These are phyloP conservation scores for Yarrowia sp. DNA, from an alignment of 805 yeast genomes.

Conservation along the genomic window DNA sequence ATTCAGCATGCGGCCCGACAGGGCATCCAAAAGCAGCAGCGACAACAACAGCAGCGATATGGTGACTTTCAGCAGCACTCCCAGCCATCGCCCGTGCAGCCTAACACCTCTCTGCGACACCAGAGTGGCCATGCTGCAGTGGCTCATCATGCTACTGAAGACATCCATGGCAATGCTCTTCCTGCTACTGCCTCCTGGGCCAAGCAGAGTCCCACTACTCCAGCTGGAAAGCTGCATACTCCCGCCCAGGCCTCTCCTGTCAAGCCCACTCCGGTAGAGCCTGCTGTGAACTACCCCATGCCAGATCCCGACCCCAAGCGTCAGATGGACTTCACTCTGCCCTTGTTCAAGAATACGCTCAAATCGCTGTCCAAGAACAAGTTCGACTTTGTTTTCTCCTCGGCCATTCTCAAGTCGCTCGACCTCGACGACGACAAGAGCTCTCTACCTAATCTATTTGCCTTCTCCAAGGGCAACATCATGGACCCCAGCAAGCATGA, in stretches of 20 bases:
- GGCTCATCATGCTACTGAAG: slow-evolving; percentile 26
- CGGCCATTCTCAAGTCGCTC: slow-evolving; percentile 8
- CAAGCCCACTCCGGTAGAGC: slow-evolving; percentile 17
- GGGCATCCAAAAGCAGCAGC: slow-evolving; percentile 27
- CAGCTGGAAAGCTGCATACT: slow-evolving; percentile 35
- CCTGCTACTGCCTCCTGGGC: slow-evolving; percentile 77
- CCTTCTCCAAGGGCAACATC: slow-evolving; percentile 21
- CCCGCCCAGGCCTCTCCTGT: slow-evolving; percentile 28
- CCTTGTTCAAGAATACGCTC: slow-evolving; percentile 44
- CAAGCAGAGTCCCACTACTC: slow-evolving; percentile 32
- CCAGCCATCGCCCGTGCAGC: slow-evolving; percentile 5
- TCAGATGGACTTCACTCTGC: slow-evolving; percentile 51
- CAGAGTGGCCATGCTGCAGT: slow-evolving; percentile 27
- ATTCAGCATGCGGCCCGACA: slow-evolving; percentile 47
- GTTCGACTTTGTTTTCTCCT: slow-evolving; percentile 16
- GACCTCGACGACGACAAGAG: not conserved
- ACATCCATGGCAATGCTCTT: slow-evolving; percentile 46
- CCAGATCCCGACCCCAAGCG: slow-evolving; percentile 42
- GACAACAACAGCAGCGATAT: slow-evolving; percentile 19
- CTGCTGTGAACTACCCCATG: slow-evolving; percentile 28
- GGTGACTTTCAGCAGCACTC: slow-evolving; percentile 21
- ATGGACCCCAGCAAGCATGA: slow-evolving; percentile 12
- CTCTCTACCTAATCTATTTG: not conserved
- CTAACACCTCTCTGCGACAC: slow-evolving; percentile 12
- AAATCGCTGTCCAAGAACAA: slow-evolving; percentile 23